Percentiles rank a stretch among this genome's conserved stretches.
Conservation (phyloP, 148 eudicot species). For the Vaccinium darrowii region DNA sequence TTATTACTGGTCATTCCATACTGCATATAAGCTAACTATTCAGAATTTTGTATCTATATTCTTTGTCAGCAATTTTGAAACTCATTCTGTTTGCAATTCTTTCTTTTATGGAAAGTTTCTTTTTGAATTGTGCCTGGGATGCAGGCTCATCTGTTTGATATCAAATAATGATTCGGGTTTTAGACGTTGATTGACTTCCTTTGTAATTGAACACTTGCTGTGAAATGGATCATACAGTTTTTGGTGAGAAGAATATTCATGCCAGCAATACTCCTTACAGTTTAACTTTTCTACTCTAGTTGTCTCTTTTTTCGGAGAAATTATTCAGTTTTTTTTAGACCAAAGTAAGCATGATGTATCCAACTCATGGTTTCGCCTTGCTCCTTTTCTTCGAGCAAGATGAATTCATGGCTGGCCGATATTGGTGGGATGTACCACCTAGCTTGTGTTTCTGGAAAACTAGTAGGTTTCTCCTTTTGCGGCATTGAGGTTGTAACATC, state of each 20-base stretch:
- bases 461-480: background rate
- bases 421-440: background rate
- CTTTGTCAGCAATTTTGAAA: constrained; percentile 11
- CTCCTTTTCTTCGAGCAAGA: background rate
- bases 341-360: background rate
- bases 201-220: background rate
- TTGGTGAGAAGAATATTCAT: constrained; percentile 32
- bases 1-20: constrained; percentile 13
- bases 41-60: constrained; percentile 6
- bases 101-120: background rate
- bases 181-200: background rate
- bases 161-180: background rate
- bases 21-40: background rate
- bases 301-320: background rate
- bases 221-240: background rate
- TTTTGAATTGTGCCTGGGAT: background rate
- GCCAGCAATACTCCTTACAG: background rate
- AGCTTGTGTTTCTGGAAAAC: background rate
- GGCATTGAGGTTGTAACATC: background rate
- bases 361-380: background rate
- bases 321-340: background rate
- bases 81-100: background rate
- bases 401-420: background rate
- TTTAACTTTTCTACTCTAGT: background rate
- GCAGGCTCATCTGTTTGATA: background rate